phyloP scores from a whole-genome alignment of 192 early-diverging fungal genomes.

The Umbelopsis sp. region DNA sequence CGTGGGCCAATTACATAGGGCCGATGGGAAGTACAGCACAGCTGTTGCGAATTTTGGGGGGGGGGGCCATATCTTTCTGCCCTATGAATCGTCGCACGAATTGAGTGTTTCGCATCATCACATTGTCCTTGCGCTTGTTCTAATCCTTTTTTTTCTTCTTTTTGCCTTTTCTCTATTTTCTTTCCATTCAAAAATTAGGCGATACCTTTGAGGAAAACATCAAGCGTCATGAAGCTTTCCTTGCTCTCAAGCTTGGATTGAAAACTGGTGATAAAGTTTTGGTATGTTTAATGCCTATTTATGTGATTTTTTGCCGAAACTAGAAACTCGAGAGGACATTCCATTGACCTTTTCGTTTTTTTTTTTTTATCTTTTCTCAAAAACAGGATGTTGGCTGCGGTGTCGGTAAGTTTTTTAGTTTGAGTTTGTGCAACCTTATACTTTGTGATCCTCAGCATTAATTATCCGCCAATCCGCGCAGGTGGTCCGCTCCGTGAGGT shows the following conservation, averaged over 20 bases:
- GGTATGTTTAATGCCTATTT: conserved; percentile 56
- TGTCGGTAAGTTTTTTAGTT: conserved; percentile 56
- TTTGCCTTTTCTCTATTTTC: neutral
- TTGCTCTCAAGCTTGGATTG: conserved; percentile 70
- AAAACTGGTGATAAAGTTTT: conserved; percentile 67
- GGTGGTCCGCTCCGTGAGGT: conserved; percentile 86
- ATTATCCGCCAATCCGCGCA: neutral
- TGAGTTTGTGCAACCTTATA: neutral
- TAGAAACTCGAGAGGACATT: neutral
- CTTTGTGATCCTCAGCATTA: neutral
- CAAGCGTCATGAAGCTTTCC: conserved; percentile 81
- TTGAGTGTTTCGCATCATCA: no score
- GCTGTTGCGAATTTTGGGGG: no score
- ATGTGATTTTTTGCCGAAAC: neutral
- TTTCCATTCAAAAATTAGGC: conserved; percentile 46
- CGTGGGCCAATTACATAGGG: no score
- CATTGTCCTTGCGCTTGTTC: no score
- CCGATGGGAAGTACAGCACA: no score
- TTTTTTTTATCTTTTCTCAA: conserved; percentile 3
- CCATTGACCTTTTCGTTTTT: conserved; percentile 7
- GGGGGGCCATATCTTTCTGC: no score
- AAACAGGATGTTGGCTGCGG: conserved; percentile 85
- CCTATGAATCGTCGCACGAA: no score
- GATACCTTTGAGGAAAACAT: conserved; percentile 76
- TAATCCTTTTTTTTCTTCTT: neutral